These are phyloP conservation scores for Phyllosticta citriasiana DNA, from an alignment of 2,329 filamentous ascomycete genomes.

Conservation along the genomic window DNA sequence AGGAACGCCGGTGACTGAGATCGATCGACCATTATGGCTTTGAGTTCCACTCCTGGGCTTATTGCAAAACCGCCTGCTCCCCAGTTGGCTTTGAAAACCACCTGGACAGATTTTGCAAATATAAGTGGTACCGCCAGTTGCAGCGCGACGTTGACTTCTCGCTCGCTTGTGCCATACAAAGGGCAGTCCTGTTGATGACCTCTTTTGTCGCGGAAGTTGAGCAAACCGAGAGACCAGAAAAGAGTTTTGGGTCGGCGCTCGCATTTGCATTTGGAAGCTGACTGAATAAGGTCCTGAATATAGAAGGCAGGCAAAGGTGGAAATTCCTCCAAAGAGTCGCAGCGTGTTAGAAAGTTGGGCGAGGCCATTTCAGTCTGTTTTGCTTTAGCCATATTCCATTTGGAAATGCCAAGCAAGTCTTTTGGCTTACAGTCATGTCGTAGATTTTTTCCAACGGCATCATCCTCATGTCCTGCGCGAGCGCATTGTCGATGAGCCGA, in stretches of 20 bases:
- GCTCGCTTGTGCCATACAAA: not conserved
- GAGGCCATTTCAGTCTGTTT: not conserved
- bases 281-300: not conserved
- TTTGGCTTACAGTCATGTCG: too few species aligned
- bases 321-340: not conserved
- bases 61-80: not conserved
- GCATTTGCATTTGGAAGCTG: not conserved
- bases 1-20: not conserved
- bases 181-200: not conserved
- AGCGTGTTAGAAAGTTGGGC: not conserved
- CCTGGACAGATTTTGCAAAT: not conserved
- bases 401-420: not conserved
- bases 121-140: not conserved
- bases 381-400: not conserved
- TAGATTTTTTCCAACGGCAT: not conserved
- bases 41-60: not conserved
- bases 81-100: not conserved
- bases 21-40: not conserved
- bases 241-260: not conserved
- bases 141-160: not conserved
- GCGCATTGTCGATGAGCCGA: not conserved
- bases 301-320: not conserved
- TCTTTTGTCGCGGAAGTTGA: not conserved
- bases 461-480: not conserved
- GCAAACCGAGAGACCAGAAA: not conserved